Evolutionary conservation across 805 yeast species (phyloP), one percentile per base, ranked within the genome.

Genomic region (Starmerella sirachaensis): DNA sequence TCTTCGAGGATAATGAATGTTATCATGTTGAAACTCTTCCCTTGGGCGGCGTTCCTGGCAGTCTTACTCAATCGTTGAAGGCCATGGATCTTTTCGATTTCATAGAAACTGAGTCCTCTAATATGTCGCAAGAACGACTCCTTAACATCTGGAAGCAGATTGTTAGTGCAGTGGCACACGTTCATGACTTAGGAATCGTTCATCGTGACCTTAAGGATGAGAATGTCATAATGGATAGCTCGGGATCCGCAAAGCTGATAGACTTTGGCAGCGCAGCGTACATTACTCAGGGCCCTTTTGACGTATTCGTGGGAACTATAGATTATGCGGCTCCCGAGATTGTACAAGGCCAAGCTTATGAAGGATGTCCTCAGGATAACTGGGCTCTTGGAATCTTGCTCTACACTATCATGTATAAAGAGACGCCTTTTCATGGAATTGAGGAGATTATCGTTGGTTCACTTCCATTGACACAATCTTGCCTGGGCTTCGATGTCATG

Each of bases 261-360:
- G 98, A 88, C 60, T 88, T 85, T 58, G 98, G 98, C 1, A 78
- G 93, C 33, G 94, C 97, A 1, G 94, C 96, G 0, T 84, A 84
- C 57, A 73, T 76, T 16, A 73, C 70, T 47, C 84, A 78, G 61
- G 97, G 96, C 0, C 97, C 97, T 5, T 91, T 88, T 60, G 94
- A 88, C 49, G 94, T 91, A 5, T 88, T 91, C 60, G 97, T 91
- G 2, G 98, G 98, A 2, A 91, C 98, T 0, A 76, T 91, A 30
- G 96, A 91, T 58, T 91, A 88, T 58, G 97, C 97, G 1, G 93
- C 97, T 0, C 98, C 98, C 0, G 98, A 91, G 58, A 94, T 91
- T 0, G 64, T 91, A 24, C 69, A 76, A 35, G 98, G 97, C 2
- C 76, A 76, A 43, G 78, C 86, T 17, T 91, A 88, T 53, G 84